Evolutionary conservation across 768 basidiomycete species (phyloP).

Genomic region (Tylopilus felleus): DNA sequence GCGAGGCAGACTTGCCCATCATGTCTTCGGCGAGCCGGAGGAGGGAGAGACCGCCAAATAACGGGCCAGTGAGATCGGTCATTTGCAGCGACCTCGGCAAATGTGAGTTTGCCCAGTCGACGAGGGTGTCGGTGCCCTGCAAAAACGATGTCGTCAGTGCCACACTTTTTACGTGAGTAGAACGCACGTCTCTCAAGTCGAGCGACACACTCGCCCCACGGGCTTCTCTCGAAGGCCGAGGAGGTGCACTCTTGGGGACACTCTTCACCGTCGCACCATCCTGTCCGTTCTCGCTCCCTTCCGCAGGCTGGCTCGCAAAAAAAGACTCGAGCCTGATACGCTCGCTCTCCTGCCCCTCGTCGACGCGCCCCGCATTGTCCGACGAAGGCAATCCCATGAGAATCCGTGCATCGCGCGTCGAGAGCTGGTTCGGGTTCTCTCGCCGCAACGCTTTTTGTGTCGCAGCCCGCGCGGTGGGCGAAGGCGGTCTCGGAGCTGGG

Average conservation of each 20-base stretch:
- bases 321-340: conserved; percentile 53
- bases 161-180: background rate
- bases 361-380: conserved; percentile 22
- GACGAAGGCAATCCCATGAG: conserved; percentile 56
- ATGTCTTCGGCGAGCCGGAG: conserved; percentile 84
- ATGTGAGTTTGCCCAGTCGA: conserved; percentile 88
- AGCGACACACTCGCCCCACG: conserved; percentile 39
- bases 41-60: conserved; percentile 71
- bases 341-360: conserved; percentile 36
- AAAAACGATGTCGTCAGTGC: background rate
- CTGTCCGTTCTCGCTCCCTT: conserved; percentile 14
- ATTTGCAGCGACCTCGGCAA: conserved; percentile 65
- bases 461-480: conserved; percentile 81
- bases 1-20: conserved; percentile 60
- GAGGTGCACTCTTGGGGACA: conserved; percentile 39
- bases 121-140: conserved; percentile 43
- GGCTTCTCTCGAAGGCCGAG: conserved; percentile 66
- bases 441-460: conserved; percentile 84
- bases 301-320: conserved; percentile 42
- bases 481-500: conserved; percentile 92
- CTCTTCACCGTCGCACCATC: conserved; percentile 8
- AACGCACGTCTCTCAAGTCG: conserved; percentile 19
- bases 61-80: conserved; percentile 38
- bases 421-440: conserved; percentile 81
- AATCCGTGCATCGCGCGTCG: conserved; percentile 73